Base-by-base conservation (phyloP, 345 rosid species). In the Corchorus olitorius region DNA sequence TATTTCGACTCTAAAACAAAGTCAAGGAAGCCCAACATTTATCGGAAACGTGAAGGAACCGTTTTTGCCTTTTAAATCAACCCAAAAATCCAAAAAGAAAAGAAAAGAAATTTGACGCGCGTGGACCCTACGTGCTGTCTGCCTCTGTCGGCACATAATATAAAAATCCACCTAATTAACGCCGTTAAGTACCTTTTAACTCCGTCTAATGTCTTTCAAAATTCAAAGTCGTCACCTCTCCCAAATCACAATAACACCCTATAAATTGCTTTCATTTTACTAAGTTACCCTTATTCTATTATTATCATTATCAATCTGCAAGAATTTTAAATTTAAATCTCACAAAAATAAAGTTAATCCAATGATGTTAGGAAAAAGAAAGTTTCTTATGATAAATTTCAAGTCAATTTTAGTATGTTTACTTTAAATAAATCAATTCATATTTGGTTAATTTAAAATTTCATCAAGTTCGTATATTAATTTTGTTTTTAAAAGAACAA, bases 121-220 rank as follows among this genome's bases (percentile, higher is more conserved):
- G 56, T 17, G 56, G 80, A 64, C 20, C 20, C 70, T 71, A n/a
- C 68, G 65, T 3, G 0, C 43, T 53, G 66, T 67, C 70, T 37
- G 49, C 73, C 64, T 14, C 22, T 17, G 60, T 76, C 78, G 79
- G 77, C 60, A 64, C 72, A 37, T 4, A 20, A 54, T 52, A 39
- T 4, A 39, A 39, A 39, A 39, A 6, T 41, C 14, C 33, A 63
- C 72, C 78, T 17, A 61, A 76, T 62, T 0, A 37, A 48, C 78
- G 15, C 61, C 75, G 33, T 55, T 14, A 37, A 19, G 11, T n/a
- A 2, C 64, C 20, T 53, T 49, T 37, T 22, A 19, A 80, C 75
- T 53, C 65, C 75, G 55, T 76, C 4, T 6, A 39, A 1, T 8
- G 2, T 16, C 5, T 13, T 0, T 12, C 17, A 6, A 34, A 2